Conservation (phyloP, 306 rosid species). For the Quillaja saponaria region DNA sequence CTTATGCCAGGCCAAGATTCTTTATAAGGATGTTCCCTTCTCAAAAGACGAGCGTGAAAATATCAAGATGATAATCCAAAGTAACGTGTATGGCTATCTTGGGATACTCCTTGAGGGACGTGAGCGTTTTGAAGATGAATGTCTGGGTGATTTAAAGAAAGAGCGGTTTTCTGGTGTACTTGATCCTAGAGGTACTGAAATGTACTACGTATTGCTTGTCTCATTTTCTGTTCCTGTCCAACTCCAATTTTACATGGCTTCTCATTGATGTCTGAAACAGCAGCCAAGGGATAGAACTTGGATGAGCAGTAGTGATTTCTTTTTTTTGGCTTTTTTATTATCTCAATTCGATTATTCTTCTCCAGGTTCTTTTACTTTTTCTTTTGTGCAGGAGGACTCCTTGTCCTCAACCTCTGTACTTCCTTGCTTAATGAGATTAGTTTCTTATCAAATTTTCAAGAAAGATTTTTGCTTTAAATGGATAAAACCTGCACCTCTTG, state of each 20-base stretch:
- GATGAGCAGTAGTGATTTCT: no score
- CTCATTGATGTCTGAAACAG: constrained; percentile 13
- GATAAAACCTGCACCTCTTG: no score
- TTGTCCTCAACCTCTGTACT: no score
- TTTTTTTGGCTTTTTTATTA: no score
- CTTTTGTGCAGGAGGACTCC: no score
- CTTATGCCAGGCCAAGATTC: constrained; percentile 82
- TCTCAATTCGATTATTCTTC: no score
- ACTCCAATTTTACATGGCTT: not conserved
- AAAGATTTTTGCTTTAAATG: no score
- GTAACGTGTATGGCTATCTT: constrained; percentile 85
- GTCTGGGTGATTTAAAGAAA: constrained; percentile 47
- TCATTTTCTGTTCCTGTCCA: constrained; percentile 11
- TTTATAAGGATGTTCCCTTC: constrained; percentile 79
- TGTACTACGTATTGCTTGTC: constrained; percentile 2
- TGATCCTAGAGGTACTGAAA: constrained; percentile 48
- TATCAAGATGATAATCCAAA: constrained; percentile 84
- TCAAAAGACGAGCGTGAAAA: constrained; percentile 79
- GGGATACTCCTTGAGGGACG: constrained; percentile 97
- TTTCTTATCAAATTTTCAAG: no score
- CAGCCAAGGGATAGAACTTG: not conserved
- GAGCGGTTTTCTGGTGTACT: constrained; percentile 39
- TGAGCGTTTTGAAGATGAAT: constrained; percentile 93
- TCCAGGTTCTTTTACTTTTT: no score
- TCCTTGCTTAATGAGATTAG: no score